Percentiles rank a stretch among this genome's conserved stretches.
phyloP scores from a whole-genome alignment of 495 filamentous ascomycete genomes.

The Stereocaulon alpinum region DNA sequence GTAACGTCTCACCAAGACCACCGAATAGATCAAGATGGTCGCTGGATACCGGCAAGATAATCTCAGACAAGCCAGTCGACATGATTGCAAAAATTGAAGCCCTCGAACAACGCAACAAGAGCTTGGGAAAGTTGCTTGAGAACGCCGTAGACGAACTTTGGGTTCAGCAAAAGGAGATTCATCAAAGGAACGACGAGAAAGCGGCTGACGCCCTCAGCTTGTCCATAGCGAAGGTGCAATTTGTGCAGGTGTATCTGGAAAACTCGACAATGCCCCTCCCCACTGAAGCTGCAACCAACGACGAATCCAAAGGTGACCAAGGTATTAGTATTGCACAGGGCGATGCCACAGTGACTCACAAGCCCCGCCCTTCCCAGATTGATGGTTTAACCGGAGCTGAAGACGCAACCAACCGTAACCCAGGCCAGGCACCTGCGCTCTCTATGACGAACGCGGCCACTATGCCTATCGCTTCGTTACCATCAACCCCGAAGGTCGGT shows the following conservation, averaged over 20 bases:
- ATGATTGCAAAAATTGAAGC: slow-evolving; percentile 30
- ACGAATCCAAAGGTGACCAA: neutral
- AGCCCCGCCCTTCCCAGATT: neutral
- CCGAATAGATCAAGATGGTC: slow-evolving; percentile 24
- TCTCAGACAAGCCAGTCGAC: slow-evolving; percentile 19
- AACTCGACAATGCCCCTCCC: slow-evolving; percentile 49
- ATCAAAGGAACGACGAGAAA: slow-evolving; percentile 32
- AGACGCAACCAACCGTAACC: neutral
- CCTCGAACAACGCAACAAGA: slow-evolving; percentile 60
- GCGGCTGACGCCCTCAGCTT: slow-evolving; percentile 45
- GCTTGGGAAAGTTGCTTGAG: slow-evolving; percentile 63
- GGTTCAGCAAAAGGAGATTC: slow-evolving; percentile 33
- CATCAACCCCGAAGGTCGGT: slow-evolving; percentile 15
- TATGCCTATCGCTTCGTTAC: neutral
- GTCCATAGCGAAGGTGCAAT: slow-evolving; percentile 62
- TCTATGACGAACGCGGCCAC: neutral
- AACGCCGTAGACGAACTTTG: slow-evolving; percentile 60
- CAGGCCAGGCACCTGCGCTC: neutral
- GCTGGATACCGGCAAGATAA: slow-evolving; percentile 24
- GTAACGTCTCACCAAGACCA: slow-evolving; percentile 24
- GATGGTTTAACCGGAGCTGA: slow-evolving; percentile 26
- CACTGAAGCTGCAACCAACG: slow-evolving; percentile 24
- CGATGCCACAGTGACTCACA: neutral
- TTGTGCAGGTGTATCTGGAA: slow-evolving; percentile 67
- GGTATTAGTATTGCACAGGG: neutral